A percentile compares a stretch with the other conserved stretches of the same genome.
These are phyloP conservation scores for Nissolia schottii DNA, from an alignment of 306 rosid species.

Conservation along the genomic window DNA sequence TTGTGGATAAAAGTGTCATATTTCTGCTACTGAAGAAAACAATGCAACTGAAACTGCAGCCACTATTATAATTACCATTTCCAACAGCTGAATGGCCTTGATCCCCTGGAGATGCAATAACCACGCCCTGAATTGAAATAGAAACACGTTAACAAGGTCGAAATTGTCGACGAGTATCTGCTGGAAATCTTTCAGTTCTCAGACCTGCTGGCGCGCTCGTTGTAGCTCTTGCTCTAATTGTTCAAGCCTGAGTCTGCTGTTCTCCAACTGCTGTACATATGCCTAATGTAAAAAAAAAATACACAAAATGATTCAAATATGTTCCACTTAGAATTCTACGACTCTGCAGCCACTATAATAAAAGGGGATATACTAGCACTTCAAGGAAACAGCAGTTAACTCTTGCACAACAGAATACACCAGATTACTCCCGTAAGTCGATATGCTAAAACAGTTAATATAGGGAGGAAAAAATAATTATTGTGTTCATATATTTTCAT, in stretches of 20 bases:
- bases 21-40: neutral
- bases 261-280: slow-evolving; percentile 83
- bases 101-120: slow-evolving; percentile 45
- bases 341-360: neutral
- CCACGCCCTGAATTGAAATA: slow-evolving; percentile 44
- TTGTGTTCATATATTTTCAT: neutral
- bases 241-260: slow-evolving; percentile 52
- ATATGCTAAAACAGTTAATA: neutral
- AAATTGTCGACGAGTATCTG: neutral
- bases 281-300: slow-evolving; percentile 79
- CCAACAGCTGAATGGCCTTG: slow-evolving; percentile 44
- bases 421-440: neutral
- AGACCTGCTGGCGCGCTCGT: slow-evolving; percentile 75
- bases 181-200: neutral
- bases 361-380: neutral
- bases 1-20: neutral
- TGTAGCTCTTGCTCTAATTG: slow-evolving; percentile 86
- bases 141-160: neutral
- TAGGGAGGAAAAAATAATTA: too few relatives aligned
- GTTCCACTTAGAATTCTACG: slow-evolving; percentile 26
- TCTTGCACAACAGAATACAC: neutral
- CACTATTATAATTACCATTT: slow-evolving; percentile 47
- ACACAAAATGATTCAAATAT: slow-evolving; percentile 40
- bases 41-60: neutral
- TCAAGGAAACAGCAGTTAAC: neutral